A percentile compares a stretch with the other conserved stretches of the same genome.
Conservation (phyloP, 2,329 filamentous ascomycete species). For the Bertia moriformis region DNA sequence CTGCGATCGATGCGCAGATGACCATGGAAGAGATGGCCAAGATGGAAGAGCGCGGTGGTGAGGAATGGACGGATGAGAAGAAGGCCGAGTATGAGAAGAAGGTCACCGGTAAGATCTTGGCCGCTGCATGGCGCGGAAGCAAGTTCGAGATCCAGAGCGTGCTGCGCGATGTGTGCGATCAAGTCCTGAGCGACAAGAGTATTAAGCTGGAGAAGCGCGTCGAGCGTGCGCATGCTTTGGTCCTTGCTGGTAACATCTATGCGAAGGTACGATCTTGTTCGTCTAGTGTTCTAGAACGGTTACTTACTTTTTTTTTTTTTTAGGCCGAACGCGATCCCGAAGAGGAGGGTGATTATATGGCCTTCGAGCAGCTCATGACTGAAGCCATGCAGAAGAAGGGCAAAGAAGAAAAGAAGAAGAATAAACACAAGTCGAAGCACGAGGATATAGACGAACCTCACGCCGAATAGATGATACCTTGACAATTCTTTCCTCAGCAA, state of each 20-base stretch:
- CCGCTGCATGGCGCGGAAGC: conserved; percentile 87
- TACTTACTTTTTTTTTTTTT: conserved; percentile 1
- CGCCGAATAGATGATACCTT: too few relatives aligned
- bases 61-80: conserved; percentile 97
- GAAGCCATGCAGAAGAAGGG: conserved; percentile 94
- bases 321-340: conserved; percentile 81
- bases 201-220: conserved; percentile 72
- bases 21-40: conserved; percentile 99
- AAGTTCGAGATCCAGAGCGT: conserved; percentile 98
- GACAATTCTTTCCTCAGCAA: too few relatives aligned
- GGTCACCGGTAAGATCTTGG: conserved; percentile 95
- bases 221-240: conserved; percentile 77
- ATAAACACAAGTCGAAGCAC: background rate
- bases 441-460: too few relatives aligned
- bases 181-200: conserved; percentile 65
- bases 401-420: conserved; percentile 25
- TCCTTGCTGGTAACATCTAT: conserved; percentile 81
- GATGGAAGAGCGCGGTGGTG: conserved; percentile 82
- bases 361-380: conserved; percentile 93
- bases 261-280: conserved; percentile 49
- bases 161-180: conserved; percentile 83
- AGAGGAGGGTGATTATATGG: conserved; percentile 96
- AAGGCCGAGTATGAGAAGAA: conserved; percentile 88
- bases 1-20: conserved; percentile 90
- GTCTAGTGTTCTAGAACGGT: background rate